Conservation (phyloP, 148 eudicot species). For the Polygonum aviculare region DNA sequence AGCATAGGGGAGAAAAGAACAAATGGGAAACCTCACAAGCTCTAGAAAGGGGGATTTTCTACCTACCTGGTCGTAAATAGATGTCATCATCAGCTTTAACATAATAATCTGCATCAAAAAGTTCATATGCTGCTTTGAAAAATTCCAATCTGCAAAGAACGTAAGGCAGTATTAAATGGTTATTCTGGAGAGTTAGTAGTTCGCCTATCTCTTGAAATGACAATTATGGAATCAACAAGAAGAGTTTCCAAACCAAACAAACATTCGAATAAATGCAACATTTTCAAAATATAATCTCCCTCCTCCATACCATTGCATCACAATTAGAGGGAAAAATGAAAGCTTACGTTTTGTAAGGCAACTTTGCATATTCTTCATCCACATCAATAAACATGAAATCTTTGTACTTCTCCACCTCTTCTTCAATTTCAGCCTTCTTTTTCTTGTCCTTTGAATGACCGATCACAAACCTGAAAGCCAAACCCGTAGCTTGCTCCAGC, state of each 20-base stretch:
- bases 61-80: constrained; percentile 60
- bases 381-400: constrained; percentile 54
- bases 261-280: background rate
- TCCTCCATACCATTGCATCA: background rate
- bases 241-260: background rate
- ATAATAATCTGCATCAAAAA: constrained; percentile 60
- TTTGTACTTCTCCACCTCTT: constrained; percentile 50
- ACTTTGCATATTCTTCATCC: constrained; percentile 45
- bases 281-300: background rate
- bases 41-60: background rate
- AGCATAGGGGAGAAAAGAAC: background rate
- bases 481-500: constrained; percentile 63
- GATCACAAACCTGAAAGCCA: constrained; percentile 64
- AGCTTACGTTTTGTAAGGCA: constrained; percentile 56
- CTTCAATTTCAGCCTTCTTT: constrained; percentile 41
- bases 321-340: background rate
- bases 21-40: background rate
- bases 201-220: background rate
- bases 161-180: background rate
- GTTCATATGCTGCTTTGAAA: constrained; percentile 59
- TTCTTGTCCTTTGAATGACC: constrained; percentile 47
- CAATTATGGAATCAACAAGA: background rate
- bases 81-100: constrained; percentile 76
- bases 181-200: background rate
- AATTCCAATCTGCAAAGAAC: constrained; percentile 47